Evolutionary conservation across 768 basidiomycete genomes (phyloP).

Genomic region (Mycena chlorophos): DNA sequence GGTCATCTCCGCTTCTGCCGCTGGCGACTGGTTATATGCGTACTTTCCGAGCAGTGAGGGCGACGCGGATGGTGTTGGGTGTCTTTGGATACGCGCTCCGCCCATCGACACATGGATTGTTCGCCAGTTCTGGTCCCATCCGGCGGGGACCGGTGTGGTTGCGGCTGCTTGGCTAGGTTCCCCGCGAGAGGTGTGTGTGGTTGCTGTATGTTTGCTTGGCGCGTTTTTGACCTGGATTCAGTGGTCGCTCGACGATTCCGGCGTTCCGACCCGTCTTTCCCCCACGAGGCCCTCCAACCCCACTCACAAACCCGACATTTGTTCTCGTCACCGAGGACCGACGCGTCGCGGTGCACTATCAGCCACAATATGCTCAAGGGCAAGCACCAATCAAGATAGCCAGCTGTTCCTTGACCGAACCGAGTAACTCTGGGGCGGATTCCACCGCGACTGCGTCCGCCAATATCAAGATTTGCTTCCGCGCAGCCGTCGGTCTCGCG

Average conservation of each 20-base stretch:
- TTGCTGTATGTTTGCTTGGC: not conserved
- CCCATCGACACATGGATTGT: conserved; percentile 65
- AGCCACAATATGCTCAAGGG: conserved; percentile 50
- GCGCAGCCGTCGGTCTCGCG: conserved; percentile 59
- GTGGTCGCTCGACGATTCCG: conserved; percentile 54
- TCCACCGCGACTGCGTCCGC: conserved; percentile 35
- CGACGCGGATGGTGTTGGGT: conserved; percentile 52
- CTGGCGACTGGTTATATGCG: conserved; percentile 68
- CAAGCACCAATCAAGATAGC: conserved; percentile 46
- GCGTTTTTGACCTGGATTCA: conserved; percentile 26
- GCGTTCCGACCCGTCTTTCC: conserved; percentile 57
- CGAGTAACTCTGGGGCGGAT: conserved; percentile 38
- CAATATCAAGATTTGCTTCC: conserved; percentile 48
- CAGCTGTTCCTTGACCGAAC: conserved; percentile 48
- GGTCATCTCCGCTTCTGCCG: conserved; percentile 58
- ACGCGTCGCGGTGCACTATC: conserved; percentile 53
- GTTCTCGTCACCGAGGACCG: conserved; percentile 67
- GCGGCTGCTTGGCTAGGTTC: conserved; percentile 60
- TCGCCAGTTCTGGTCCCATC: conserved; percentile 55
- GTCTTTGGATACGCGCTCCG: conserved; percentile 62
- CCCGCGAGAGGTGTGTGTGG: conserved; percentile 55
- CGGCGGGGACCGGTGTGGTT: conserved; percentile 57
- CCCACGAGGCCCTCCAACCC: conserved; percentile 55
- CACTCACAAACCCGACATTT: conserved; percentile 54
- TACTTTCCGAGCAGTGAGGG: conserved; percentile 63